phyloP scores from a whole-genome alignment of 805 yeast genomes.

The Yarrowia hollandica region DNA sequence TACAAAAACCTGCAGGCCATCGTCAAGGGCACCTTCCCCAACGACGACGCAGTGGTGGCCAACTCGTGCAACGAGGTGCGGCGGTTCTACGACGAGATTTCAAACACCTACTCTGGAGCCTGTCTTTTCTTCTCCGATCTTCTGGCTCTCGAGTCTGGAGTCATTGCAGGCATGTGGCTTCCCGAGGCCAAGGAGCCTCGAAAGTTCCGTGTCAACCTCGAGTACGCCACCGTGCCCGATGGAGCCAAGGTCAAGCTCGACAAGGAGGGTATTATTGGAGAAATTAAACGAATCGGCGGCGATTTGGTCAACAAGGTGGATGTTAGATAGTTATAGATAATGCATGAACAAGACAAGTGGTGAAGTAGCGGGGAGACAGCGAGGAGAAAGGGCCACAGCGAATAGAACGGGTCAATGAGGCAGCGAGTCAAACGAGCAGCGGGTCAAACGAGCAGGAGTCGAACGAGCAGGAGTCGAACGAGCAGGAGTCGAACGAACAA shows the following conservation, averaged over 20 bases:
- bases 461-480: too few relatives aligned
- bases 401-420: too few relatives aligned
- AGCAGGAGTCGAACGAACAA: too few relatives aligned
- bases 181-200: conserved; percentile 60
- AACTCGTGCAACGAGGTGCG: conserved; percentile 61
- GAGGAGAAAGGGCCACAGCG: too few relatives aligned
- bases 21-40: conserved; percentile 45
- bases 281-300: conserved; percentile 53
- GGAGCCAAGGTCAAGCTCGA: conserved; percentile 40
- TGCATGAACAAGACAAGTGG: not conserved
- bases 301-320: conserved; percentile 39
- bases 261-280: conserved; percentile 55
- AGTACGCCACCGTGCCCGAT: conserved; percentile 66
- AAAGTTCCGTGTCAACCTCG: conserved; percentile 77
- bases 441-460: too few relatives aligned
- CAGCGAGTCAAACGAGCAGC: too few relatives aligned
- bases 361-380: too few relatives aligned
- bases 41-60: conserved; percentile 42
- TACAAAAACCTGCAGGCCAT: conserved; percentile 44
- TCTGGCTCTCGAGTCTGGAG: conserved; percentile 47
- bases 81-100: conserved; percentile 60
- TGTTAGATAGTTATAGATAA: conserved; percentile 16
- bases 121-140: conserved; percentile 66
- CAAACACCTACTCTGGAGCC: conserved; percentile 61
- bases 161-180: conserved; percentile 78